Evolutionary conservation across 331 rosid genomes (phyloP), one percentile per base, ranked within the genome.

Genomic region (Telfairia occidentalis): DNA sequence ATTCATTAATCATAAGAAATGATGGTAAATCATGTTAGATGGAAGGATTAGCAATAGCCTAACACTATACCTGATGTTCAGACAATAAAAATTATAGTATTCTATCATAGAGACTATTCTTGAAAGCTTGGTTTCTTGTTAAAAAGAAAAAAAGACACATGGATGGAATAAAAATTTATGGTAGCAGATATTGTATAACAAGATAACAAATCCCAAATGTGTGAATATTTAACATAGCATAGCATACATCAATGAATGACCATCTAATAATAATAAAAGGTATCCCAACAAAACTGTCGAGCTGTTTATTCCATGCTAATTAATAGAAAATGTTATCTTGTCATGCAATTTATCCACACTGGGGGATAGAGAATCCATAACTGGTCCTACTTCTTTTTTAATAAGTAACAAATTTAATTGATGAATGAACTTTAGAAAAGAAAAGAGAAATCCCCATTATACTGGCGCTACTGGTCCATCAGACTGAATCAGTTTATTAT

Each of bases 1-100:
- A 79, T 78, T 60, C 30, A 16, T 37, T 34, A 21, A 50, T 80
- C 76, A 64, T 30, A 59, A 42, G 69, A 28, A 67, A 76, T 42
- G 15, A 43, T 5, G 28, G 18, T 29, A n/a, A 58, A 59, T 77
- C 4, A 53, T 18, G 40, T 32, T 13, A 54, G 50, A 63, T 50
- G 43, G 43, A 46, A 18, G 43, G 23, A 71, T 49, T 40, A 43
- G 46, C 18, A 28, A 28, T 10, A 75, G 46, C 64, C 54, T 60
- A 78, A 23, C 64, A 26, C 57, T 38, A 42, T 23, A 21, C 42
- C 78, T 42, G 19, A 55, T 37, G 29, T 11, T 50, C 19, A 40
- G 54, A 2, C 55, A 18, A 3, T 2, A 71, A 35, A 26, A 26
- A 16, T 13, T 34, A 18, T 23, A 29, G 30, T 5, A 49, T 13